phyloP scores from a whole-genome alignment of 768 basidiomycete genomes.

The Candolleomyces aberdarensis region DNA sequence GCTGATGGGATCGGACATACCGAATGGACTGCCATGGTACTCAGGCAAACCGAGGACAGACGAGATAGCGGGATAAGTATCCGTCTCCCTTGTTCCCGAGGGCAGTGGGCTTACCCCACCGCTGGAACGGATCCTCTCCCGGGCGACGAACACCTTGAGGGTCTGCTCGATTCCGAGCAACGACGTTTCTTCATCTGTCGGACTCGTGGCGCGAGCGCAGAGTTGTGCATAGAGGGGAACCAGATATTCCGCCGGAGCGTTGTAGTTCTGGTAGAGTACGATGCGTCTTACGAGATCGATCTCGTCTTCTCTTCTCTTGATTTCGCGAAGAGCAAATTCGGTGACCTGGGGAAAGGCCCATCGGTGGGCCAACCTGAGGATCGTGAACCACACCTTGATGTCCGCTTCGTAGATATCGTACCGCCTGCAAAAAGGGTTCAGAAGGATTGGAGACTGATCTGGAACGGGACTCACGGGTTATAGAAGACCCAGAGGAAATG shows the following conservation, averaged over 20 bases:
- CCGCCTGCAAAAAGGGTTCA: slow-evolving; percentile 30
- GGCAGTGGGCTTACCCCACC: slow-evolving; percentile 19
- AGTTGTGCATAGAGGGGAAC: slow-evolving; percentile 55
- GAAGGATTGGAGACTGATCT: slow-evolving; percentile 10
- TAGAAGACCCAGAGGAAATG: slow-evolving; percentile 64
- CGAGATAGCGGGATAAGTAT: slow-evolving; percentile 6
- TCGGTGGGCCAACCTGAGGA: slow-evolving; percentile 53
- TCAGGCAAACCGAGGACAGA: slow-evolving; percentile 1
- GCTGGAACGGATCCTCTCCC: slow-evolving; percentile 42
- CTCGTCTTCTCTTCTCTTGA: slow-evolving; percentile 34
- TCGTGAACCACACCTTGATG: slow-evolving; percentile 51
- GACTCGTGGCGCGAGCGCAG: slow-evolving; percentile 46
- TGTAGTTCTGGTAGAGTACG: slow-evolving; percentile 50
- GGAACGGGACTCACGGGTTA: slow-evolving; percentile 43
- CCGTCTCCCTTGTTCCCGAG: slow-evolving; percentile 12
- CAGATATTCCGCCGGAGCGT: slow-evolving; percentile 45
- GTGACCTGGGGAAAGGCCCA: slow-evolving; percentile 60
- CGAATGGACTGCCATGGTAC: not conserved
- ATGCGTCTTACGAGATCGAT: slow-evolving; percentile 28
- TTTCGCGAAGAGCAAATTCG: slow-evolving; percentile 54
- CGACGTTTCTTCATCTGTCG: slow-evolving; percentile 54
- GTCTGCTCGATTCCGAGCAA: slow-evolving; percentile 52
- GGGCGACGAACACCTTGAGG: slow-evolving; percentile 43
- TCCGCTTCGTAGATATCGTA: slow-evolving; percentile 55
- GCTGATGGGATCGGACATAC: not conserved